A percentile compares a stretch with the other conserved stretches of the same genome.
These are phyloP conservation scores for Ampelomyces quisqualis DNA, from an alignment of 2,329 filamentous ascomycete genomes.

Conservation along the genomic window DNA sequence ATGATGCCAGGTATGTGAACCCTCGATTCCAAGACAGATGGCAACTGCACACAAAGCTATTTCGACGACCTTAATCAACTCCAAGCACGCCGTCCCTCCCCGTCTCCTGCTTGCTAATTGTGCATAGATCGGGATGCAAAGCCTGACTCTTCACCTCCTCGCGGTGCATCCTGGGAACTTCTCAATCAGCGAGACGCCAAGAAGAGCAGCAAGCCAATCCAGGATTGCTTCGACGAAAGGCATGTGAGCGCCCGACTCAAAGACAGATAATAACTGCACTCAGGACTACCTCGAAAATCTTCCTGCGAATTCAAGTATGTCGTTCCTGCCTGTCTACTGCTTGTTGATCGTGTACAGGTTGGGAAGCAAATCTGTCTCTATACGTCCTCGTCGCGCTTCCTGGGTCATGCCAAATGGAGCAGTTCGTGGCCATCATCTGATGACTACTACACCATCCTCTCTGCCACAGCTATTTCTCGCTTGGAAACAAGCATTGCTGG, in stretches of 20 bases:
- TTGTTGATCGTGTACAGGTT: conserved; percentile 1
- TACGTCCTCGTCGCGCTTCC: conserved; percentile 13
- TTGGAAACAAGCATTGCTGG: not conserved
- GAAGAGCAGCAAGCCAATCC: too few relatives aligned
- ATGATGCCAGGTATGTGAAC: too few relatives aligned
- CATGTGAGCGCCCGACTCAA: too few relatives aligned
- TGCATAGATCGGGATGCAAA: conserved; percentile 3
- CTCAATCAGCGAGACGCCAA: conserved; percentile 1
- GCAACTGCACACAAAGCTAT: not conserved
- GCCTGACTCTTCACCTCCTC: conserved; percentile 8
- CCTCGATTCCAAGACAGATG: too few relatives aligned
- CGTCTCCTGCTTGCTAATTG: too few relatives aligned
- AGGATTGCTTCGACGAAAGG: too few relatives aligned
- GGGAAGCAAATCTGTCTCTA: conserved; percentile 12
- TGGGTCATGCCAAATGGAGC: conserved; percentile 12
- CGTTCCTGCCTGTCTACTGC: not conserved
- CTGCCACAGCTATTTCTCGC: not conserved
- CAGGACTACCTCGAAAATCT: too few relatives aligned
- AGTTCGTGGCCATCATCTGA: conserved; percentile 3
- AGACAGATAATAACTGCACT: too few relatives aligned
- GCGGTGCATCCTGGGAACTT: conserved; percentile 4
- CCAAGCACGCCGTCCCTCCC: too few relatives aligned
- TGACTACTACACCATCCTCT: not conserved
- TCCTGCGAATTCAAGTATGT: not conserved
- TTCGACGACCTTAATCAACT: not conserved